Base-by-base conservation (phyloP, 192 early-diverging fungal genomes). In the Umbelopsis sp. region DNA sequence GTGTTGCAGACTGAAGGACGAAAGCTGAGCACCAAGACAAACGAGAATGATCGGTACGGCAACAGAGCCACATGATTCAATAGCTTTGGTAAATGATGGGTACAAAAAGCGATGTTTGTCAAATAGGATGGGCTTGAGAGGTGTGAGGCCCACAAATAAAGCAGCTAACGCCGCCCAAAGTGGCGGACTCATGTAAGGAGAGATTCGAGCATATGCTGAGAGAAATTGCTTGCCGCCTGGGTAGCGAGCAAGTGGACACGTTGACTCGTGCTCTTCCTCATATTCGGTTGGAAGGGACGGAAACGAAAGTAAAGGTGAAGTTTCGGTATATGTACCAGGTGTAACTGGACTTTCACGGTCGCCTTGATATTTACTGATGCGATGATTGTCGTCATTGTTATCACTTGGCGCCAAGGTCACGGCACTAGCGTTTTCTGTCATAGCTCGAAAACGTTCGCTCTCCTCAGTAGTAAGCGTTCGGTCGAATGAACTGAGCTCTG, bases 11-110 rank as follows among this genome's bases (percentile, higher is more conserved):
- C 22, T 21, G 32, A 77, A 73, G 0, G 54, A 56, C 11, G 59
- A 80, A 45, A 92, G 73, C 72, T 93, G 91, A 16, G 90, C 88
- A 6, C 93, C 93, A 6, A 94, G 85, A 68, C 91, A 91, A 2
- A 92, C 80, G 50, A 94, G 75, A 29, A 93, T 91, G 65, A 93
- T 78, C 1, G 93, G 93, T 21, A 94, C 91, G 9, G 90, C 91
- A 4, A 91, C 91, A 26, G 87, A 83, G 41, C 93, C 93, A 74
- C 92, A 91, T 56, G 79, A 84, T 25, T 92, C 89, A 25, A 94
- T 84, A 1, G 90, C 88, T 52, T 88, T 85, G 68, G 89, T 87
- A 4, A 92, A 43, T 41, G 83, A 83, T 21, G 90, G 76, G 65
- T 89, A 83, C 11, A 89, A 66, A 50, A 89, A 79, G 8, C 86